Conservation (phyloP, 805 yeast genomes). For the Metschnikowia continentalis region DNA sequence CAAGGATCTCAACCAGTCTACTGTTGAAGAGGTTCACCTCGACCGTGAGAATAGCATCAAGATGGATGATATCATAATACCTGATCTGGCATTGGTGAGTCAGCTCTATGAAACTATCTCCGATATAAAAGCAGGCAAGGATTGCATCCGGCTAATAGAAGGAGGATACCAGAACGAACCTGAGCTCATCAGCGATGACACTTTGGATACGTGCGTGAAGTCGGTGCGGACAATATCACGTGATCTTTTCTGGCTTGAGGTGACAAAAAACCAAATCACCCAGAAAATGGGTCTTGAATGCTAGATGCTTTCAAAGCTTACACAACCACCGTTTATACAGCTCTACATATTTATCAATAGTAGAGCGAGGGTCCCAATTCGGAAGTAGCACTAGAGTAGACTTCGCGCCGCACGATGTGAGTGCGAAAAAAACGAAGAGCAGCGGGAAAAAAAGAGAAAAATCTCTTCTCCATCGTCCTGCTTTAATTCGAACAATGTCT, state of each 20-base stretch:
- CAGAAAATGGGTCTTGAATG: slow-evolving; percentile 20
- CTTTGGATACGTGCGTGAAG: slow-evolving; percentile 32
- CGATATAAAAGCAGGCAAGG: slow-evolving; percentile 67
- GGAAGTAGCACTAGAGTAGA: slow-evolving; percentile 9
- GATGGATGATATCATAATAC: slow-evolving; percentile 35
- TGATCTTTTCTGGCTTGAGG: slow-evolving; percentile 41
- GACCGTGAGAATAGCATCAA: slow-evolving; percentile 13
- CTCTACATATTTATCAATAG: neutral
- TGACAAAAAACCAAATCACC: slow-evolving; percentile 30
- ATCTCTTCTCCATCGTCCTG: slow-evolving; percentile 6
- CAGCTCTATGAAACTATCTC: slow-evolving; percentile 64
- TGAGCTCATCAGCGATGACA: slow-evolving; percentile 32
- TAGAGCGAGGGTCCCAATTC: slow-evolving; percentile 3
- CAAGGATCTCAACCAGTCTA: slow-evolving; percentile 23
- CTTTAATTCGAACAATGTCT: slow-evolving; percentile 40
- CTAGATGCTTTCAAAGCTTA: neutral
- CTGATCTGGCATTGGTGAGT: slow-evolving; percentile 38
- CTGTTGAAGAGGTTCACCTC: slow-evolving; percentile 17
- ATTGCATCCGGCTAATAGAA: slow-evolving; percentile 55
- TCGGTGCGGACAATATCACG: slow-evolving; percentile 34
- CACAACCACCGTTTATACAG: neutral
- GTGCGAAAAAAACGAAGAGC: slow-evolving; percentile 13
- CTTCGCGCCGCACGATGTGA: slow-evolving; percentile 29
- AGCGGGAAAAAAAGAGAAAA: slow-evolving; percentile 10
- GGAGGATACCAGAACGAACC: slow-evolving; percentile 38